phyloP scores from a whole-genome alignment of 805 yeast species.

The Saccharomycopsis capsularis region DNA sequence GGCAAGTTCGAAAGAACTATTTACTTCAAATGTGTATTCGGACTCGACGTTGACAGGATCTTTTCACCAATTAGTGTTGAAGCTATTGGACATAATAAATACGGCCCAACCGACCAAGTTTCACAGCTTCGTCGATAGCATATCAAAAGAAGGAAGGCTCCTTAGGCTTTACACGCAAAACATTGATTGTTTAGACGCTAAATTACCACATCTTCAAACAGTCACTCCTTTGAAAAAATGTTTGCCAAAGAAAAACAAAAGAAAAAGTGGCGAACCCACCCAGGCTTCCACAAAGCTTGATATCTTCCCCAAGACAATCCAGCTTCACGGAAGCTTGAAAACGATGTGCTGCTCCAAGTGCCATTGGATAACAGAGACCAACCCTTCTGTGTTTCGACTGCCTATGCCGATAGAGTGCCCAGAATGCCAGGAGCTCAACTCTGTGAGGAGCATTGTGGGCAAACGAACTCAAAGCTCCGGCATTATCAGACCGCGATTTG shows the following conservation, averaged over 20 bases:
- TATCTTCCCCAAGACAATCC: constrained; percentile 57
- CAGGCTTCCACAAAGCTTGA: constrained; percentile 22
- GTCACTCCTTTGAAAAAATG: constrained; percentile 38
- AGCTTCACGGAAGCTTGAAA: constrained; percentile 78
- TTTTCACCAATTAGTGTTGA: constrained; percentile 70
- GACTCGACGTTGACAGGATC: constrained; percentile 49
- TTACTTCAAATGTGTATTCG: constrained; percentile 73
- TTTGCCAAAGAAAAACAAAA: background rate
- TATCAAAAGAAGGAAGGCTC: constrained; percentile 58
- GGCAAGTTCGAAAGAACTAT: constrained; percentile 45
- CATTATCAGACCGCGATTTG: constrained; percentile 56
- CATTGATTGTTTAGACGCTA: constrained; percentile 72
- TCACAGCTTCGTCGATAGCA: constrained; percentile 53
- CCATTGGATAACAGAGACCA: constrained; percentile 46
- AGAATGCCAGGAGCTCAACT: constrained; percentile 54
- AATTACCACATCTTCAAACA: constrained; percentile 44
- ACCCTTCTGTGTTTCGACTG: constrained; percentile 42
- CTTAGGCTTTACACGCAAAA: constrained; percentile 80
- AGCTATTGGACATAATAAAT: constrained; percentile 46
- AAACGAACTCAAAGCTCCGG: constrained; percentile 60
- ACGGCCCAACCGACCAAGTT: constrained; percentile 66
- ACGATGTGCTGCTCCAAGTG: constrained; percentile 75
- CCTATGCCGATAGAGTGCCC: constrained; percentile 42
- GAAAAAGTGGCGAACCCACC: background rate
- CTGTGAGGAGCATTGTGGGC: constrained; percentile 51